Percentiles rank a stretch among this genome's conserved stretches.
phyloP scores from a whole-genome alignment of 352 stramenopile genomes.

The Pythium dissimile region DNA sequence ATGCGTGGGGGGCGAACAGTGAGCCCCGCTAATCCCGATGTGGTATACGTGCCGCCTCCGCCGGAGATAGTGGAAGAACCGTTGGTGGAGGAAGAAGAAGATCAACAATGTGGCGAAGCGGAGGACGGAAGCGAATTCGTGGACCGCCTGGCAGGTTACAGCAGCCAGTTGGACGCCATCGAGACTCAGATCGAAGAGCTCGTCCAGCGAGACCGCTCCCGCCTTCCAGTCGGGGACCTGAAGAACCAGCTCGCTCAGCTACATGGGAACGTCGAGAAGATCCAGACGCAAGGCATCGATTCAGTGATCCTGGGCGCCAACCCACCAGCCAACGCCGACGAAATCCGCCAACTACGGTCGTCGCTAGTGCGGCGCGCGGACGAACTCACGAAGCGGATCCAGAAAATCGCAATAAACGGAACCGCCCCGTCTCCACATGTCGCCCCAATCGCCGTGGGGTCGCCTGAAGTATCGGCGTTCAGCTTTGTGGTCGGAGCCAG shows the following conservation, averaged over 20 bases:
- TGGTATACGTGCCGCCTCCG: slow-evolving; percentile 64
- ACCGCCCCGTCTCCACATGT: slow-evolving; percentile 13
- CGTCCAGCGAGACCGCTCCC: slow-evolving; percentile 40
- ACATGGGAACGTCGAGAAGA: slow-evolving; percentile 70
- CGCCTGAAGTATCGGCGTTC: slow-evolving; percentile 42
- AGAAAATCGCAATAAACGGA: slow-evolving; percentile 31
- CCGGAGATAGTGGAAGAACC: slow-evolving; percentile 27
- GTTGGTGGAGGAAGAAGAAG: slow-evolving; percentile 12
- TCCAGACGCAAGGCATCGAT: slow-evolving; percentile 78
- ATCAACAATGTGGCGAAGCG: neutral
- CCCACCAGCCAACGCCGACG: slow-evolving; percentile 60
- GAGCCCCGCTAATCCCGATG: slow-evolving; percentile 65
- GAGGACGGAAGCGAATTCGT: slow-evolving; percentile 35
- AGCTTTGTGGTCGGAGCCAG: slow-evolving; percentile 37
- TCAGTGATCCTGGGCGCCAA: slow-evolving; percentile 72
- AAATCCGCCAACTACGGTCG: slow-evolving; percentile 67
- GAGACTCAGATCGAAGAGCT: slow-evolving; percentile 53
- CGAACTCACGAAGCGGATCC: slow-evolving; percentile 58
- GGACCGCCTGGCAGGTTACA: slow-evolving; percentile 42
- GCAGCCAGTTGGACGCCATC: slow-evolving; percentile 37
- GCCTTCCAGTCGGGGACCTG: slow-evolving; percentile 34
- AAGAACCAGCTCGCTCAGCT: slow-evolving; percentile 73
- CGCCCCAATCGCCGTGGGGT: slow-evolving; percentile 4
- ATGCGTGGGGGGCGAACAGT: slow-evolving; percentile 68
- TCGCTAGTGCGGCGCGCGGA: slow-evolving; percentile 63